These are phyloP conservation scores for Craspedostauros australis DNA, from an alignment of 108 stramenopile genomes.

Conservation along the genomic window DNA sequence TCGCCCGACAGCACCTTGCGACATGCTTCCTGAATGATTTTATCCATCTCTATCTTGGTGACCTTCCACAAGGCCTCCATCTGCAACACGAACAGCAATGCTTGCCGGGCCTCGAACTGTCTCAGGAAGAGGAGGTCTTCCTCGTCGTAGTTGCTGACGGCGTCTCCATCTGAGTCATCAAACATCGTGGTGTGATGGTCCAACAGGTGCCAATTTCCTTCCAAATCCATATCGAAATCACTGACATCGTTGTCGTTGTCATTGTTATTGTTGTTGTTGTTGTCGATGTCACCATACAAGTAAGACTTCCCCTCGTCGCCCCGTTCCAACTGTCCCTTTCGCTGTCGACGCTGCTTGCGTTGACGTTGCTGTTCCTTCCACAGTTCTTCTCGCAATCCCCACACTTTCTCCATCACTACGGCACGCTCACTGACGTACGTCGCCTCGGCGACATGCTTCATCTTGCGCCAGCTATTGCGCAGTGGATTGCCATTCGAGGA, in stretches of 20 bases:
- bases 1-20: conserved; percentile 40
- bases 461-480: conserved; percentile 37
- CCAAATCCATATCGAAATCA: conserved; percentile 18
- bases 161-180: conserved; percentile 7
- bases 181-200: too few relatives aligned
- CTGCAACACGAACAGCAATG: conserved; percentile 55
- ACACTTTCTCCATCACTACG: conserved; percentile 39
- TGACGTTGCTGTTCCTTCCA: too few relatives aligned
- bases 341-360: too few relatives aligned
- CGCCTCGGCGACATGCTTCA: conserved; percentile 43
- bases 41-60: conserved; percentile 70
- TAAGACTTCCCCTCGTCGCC: too few relatives aligned
- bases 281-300: too few relatives aligned
- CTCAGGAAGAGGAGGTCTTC: conserved; percentile 8
- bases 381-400: conserved; percentile 20
- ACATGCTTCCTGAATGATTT: conserved; percentile 60
- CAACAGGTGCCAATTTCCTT: background rate
- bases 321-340: too few relatives aligned
- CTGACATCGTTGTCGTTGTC: background rate
- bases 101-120: conserved; percentile 41
- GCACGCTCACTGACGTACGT: conserved; percentile 42
- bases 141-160: conserved; percentile 1
- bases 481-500: conserved; percentile 14
- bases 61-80: conserved; percentile 81
- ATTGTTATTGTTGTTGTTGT: conserved; percentile 15